These are phyloP conservation scores for Colletotrichum sp. DNA, from an alignment of 2,329 filamentous ascomycete species.

Conservation along the genomic window DNA sequence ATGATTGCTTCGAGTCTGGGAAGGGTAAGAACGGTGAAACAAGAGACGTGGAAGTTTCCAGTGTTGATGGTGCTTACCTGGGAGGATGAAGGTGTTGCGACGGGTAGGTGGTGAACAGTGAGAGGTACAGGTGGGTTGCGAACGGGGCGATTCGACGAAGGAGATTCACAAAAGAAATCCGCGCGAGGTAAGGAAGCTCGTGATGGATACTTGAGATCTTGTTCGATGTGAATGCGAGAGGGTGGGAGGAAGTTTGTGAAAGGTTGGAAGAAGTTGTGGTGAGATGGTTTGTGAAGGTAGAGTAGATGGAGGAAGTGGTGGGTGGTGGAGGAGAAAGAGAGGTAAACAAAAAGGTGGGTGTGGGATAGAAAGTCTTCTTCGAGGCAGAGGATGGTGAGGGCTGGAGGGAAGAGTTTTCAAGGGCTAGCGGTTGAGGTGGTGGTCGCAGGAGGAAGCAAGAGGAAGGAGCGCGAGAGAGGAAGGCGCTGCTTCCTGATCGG, in stretches of 20 bases:
- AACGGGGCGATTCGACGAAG: background rate
- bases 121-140: background rate
- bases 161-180: background rate
- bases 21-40: background rate
- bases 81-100: background rate
- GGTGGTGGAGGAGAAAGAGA: background rate
- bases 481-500: background rate
- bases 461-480: background rate
- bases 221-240: background rate
- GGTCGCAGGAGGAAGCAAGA: background rate
- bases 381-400: background rate
- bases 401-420: background rate
- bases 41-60: background rate
- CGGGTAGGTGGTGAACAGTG: background rate
- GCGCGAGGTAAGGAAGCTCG: background rate
- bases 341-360: background rate
- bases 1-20: background rate
- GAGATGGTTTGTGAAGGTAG: background rate
- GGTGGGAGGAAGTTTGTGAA: background rate
- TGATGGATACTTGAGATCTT: background rate
- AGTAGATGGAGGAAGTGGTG: background rate
- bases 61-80: background rate
- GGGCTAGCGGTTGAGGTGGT: background rate
- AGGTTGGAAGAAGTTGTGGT: background rate
- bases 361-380: background rate